These are phyloP conservation scores for Tephrocybe sp. DNA, from an alignment of 768 basidiomycete species.

Conservation along the genomic window DNA sequence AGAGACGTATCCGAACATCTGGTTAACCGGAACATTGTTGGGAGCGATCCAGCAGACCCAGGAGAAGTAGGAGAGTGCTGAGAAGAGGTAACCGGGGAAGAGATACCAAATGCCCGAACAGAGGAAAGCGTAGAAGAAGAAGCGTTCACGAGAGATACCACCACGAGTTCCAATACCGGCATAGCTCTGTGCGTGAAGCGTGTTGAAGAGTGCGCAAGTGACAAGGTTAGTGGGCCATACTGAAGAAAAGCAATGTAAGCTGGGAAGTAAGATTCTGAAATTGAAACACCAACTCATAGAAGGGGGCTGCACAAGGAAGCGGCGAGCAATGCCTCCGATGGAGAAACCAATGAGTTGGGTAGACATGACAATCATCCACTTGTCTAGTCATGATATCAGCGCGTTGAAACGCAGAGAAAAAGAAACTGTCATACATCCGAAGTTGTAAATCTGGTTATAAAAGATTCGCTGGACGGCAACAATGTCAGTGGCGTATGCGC, in stretches of 20 bases:
- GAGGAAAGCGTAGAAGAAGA: conserved; percentile 66
- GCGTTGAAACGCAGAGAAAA: background rate
- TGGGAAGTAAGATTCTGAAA: background rate
- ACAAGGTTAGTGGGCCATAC: conserved; percentile 81
- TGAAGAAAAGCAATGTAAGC: conserved; percentile 36
- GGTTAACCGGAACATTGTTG: conserved; percentile 64
- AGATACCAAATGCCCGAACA: conserved; percentile 63
- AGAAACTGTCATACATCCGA: conserved; percentile 38
- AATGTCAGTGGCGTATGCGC: conserved; percentile 75
- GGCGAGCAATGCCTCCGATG: conserved; percentile 66
- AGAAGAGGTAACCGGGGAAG: conserved; percentile 74
- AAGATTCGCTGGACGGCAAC: conserved; percentile 75
- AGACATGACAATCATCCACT: conserved; percentile 78
- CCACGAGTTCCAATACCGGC: conserved; percentile 61
- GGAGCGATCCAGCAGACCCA: conserved; percentile 69
- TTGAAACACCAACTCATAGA: conserved; percentile 53
- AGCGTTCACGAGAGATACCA: conserved; percentile 72
- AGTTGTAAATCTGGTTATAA: conserved; percentile 64
- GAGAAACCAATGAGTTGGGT: conserved; percentile 82
- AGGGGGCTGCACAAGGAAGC: conserved; percentile 73
- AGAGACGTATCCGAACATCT: conserved; percentile 67
- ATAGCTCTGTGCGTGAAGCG: conserved; percentile 71
- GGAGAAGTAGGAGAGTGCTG: conserved; percentile 57
- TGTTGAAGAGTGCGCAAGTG: conserved; percentile 75
- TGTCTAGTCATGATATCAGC: conserved; percentile 39